These are phyloP conservation scores for Citeromyces siamensis DNA, from an alignment of 1,139 yeast genomes.

Conservation along the genomic window DNA sequence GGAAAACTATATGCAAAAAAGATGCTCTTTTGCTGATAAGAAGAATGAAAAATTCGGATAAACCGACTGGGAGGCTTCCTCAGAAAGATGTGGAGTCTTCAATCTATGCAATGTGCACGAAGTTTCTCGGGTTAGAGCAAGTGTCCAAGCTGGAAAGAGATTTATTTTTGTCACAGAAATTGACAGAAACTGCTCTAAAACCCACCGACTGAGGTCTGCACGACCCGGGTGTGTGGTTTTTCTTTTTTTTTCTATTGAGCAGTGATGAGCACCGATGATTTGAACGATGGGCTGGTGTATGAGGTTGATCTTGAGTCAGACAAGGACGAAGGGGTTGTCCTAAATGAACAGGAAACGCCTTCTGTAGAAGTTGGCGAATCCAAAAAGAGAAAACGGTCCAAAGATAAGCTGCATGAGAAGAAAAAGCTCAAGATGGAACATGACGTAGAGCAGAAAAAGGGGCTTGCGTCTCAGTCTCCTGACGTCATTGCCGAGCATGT, in stretches of 20 bases:
- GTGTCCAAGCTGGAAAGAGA: background rate
- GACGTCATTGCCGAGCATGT: constrained; percentile 50
- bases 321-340: constrained; percentile 15
- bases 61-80: background rate
- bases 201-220: background rate
- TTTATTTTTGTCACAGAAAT: background rate
- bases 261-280: constrained; percentile 29
- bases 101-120: background rate
- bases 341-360: constrained; percentile 11
- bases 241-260: background rate
- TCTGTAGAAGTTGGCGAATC: constrained; percentile 8
- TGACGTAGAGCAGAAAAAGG: constrained; percentile 37
- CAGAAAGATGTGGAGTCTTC: background rate
- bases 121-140: background rate
- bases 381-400: constrained; percentile 16
- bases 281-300: constrained; percentile 58
- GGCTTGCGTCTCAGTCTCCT: constrained; percentile 35
- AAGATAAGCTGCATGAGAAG: constrained; percentile 29
- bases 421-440: constrained; percentile 49
- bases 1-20: background rate
- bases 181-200: background rate
- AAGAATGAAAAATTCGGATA: background rate
- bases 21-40: background rate
- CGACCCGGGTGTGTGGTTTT: background rate
- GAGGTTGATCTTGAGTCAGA: constrained; percentile 25